Evolutionary conservation across 805 yeast genomes (phyloP), one percentile per base, ranked within the genome.

Genomic region (Candida silvatica): DNA sequence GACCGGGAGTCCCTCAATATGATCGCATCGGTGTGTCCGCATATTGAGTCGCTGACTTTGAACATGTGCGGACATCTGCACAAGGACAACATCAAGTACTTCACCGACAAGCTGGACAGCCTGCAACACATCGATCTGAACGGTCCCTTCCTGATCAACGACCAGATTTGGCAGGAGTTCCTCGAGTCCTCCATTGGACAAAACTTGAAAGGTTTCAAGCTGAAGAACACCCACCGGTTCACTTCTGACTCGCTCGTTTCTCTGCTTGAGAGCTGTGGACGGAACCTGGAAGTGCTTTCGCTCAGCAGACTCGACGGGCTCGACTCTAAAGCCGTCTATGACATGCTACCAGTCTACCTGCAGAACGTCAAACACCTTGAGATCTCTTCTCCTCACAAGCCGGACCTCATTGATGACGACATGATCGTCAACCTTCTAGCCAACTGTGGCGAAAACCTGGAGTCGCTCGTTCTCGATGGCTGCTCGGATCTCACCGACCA

Each of bases 21-120:
- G 43, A 74, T 92, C 26, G 87, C 88, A 0, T 66, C 94, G 0
- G 80, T 62, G 52, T 84, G 95, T 45, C 95, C 96, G 0, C 66
- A 78, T 19, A 41, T 92, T 3, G 77, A 71, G 43, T 55, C 65
- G 1, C 54, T 92, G 29, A 79, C 79, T 0, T 61, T 92, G 30
- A 75, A 77, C 39, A 90, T 88, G 97, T 90, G 97, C 63, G 98
- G 98, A 4, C 88, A 83, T 46, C 60, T 92, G 27, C 86, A 81
- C 46, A 83, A 83, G 51, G 87, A 80, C 42, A 80, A 81, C 38
- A 54, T 92, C 39, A 51, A 63, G 14, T 81, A 85, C 51, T 74
- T 71, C 40, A 69, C 73, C 4, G 61, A 73, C 7, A 78, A 83
- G 42, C 61, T 90, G 28, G 59, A 60, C 0, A 57, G 69, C 20